phyloP scores from a whole-genome alignment of 1,139 yeast genomes.

The Casaregolazyma suthepensis region DNA sequence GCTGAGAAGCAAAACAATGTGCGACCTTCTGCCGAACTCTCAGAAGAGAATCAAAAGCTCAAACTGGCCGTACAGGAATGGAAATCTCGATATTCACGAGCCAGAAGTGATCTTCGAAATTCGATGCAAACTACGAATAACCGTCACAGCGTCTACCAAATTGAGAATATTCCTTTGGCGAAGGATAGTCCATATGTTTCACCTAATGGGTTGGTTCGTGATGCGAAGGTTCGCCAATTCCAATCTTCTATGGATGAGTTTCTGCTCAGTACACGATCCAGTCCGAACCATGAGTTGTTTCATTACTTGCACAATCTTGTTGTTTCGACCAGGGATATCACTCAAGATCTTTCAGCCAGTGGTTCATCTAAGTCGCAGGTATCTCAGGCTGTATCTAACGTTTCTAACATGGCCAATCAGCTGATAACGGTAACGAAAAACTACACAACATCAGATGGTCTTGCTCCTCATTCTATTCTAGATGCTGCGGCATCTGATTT shows the following conservation, averaged over 20 bases:
- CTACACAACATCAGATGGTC: slow-evolving; percentile 54
- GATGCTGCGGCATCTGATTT: slow-evolving; percentile 78
- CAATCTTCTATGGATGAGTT: slow-evolving; percentile 32
- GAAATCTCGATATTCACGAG: slow-evolving; percentile 32
- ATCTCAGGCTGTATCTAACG: slow-evolving; percentile 33
- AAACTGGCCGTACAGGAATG: slow-evolving; percentile 34
- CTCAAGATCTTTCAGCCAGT: slow-evolving; percentile 36
- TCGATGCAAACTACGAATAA: slow-evolving; percentile 22
- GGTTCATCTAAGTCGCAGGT: slow-evolving; percentile 24
- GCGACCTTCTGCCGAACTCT: slow-evolving; percentile 23
- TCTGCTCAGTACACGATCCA: slow-evolving; percentile 25
- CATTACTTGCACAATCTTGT: slow-evolving; percentile 32
- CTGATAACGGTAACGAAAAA: slow-evolving; percentile 76
- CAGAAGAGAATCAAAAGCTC: slow-evolving; percentile 27
- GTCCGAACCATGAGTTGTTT: slow-evolving; percentile 21
- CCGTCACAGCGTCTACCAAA: slow-evolving; percentile 15
- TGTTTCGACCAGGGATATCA: slow-evolving; percentile 32
- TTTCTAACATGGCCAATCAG: slow-evolving; percentile 69
- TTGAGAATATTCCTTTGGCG: slow-evolving; percentile 18
- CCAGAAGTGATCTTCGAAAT: slow-evolving; percentile 29
- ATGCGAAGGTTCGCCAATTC: slow-evolving; percentile 25
- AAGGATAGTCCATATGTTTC: slow-evolving; percentile 21
- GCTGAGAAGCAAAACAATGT: slow-evolving; percentile 24
- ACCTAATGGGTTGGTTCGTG: slow-evolving; percentile 24
- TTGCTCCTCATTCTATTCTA: slow-evolving; percentile 66